These are phyloP conservation scores for Botrytis cinerea DNA, from an alignment of 2,329 filamentous ascomycete genomes.

Conservation along the genomic window DNA sequence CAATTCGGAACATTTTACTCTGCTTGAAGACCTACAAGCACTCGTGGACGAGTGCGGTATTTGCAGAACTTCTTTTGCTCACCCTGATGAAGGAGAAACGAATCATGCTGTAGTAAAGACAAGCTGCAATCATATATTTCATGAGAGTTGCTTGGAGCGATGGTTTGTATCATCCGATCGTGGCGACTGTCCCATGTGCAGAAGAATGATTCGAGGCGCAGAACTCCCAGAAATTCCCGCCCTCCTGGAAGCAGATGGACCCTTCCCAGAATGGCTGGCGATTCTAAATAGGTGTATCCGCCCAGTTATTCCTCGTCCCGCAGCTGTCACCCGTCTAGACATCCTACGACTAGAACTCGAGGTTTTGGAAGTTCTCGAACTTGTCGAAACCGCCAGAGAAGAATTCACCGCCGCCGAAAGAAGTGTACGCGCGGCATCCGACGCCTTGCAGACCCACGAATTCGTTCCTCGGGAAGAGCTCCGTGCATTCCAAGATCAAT, in stretches of 20 bases:
- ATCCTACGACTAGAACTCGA: background rate
- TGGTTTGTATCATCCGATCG: background rate
- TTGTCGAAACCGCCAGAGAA: background rate
- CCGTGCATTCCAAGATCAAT: background rate
- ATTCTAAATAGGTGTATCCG: background rate
- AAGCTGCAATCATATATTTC: background rate
- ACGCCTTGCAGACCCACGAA: background rate
- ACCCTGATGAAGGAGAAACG: background rate
- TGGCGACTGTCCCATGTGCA: background rate
- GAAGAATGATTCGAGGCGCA: background rate
- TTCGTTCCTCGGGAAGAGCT: background rate
- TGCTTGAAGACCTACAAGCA: background rate
- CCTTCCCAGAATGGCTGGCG: background rate
- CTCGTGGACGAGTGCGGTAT: background rate
- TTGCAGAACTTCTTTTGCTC: background rate
- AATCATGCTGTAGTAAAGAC: background rate
- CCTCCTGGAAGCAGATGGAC: background rate
- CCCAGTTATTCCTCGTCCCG: background rate
- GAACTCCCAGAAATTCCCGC: background rate
- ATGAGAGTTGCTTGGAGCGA: background rate
- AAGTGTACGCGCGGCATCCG: background rate
- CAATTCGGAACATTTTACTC: background rate
- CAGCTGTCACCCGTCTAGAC: background rate
- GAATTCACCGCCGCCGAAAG: background rate
- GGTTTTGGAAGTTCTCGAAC: background rate